A percentile compares a stretch with the other conserved stretches of the same genome.
Evolutionary conservation across 2,329 filamentous ascomycete species (phyloP).

Genomic region (Metarhizium anisopliae): DNA sequence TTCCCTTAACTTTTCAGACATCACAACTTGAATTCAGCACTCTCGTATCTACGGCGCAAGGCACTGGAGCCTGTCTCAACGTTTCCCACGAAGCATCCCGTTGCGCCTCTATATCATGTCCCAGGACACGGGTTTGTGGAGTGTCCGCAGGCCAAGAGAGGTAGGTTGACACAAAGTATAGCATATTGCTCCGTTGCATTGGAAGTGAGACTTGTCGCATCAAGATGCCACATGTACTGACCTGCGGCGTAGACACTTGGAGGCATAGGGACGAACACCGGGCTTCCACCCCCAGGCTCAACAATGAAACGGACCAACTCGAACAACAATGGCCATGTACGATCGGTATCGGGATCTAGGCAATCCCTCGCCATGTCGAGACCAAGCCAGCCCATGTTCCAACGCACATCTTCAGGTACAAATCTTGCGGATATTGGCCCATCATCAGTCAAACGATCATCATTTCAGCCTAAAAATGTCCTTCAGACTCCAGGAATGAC

Average conservation of each 20-base stretch:
- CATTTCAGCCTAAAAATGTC: slow-evolving; percentile 59
- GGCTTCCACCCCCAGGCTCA: slow-evolving; percentile 83
- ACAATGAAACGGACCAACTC: slow-evolving; percentile 91
- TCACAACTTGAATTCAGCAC: background rate
- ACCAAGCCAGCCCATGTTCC: slow-evolving; percentile 80
- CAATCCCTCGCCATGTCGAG: slow-evolving; percentile 79
- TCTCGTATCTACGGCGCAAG: background rate
- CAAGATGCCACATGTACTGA: background rate
- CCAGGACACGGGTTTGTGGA: slow-evolving; percentile 82
- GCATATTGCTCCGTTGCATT: background rate
- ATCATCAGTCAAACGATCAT: slow-evolving; percentile 77
- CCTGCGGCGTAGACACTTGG: slow-evolving; percentile 62
- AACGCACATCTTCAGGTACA: slow-evolving; percentile 72
- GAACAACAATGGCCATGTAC: slow-evolving; percentile 60
- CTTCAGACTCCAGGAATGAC: slow-evolving; percentile 44
- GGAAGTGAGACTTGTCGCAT: slow-evolving; percentile 10
- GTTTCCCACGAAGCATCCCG: background rate
- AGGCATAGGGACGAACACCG: slow-evolving; percentile 71
- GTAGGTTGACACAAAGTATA: slow-evolving; percentile 37
- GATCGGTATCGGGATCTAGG: slow-evolving; percentile 73
- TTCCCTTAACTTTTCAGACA: slow-evolving; percentile 2
- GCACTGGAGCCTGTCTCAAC: too few species aligned
- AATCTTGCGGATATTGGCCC: slow-evolving; percentile 73
- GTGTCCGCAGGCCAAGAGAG: slow-evolving; percentile 84
- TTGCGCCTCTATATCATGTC: slow-evolving; percentile 49